Evolutionary conservation across 352 stramenopile species (phyloP).

Genomic region (Globisporangium alternatum): DNA sequence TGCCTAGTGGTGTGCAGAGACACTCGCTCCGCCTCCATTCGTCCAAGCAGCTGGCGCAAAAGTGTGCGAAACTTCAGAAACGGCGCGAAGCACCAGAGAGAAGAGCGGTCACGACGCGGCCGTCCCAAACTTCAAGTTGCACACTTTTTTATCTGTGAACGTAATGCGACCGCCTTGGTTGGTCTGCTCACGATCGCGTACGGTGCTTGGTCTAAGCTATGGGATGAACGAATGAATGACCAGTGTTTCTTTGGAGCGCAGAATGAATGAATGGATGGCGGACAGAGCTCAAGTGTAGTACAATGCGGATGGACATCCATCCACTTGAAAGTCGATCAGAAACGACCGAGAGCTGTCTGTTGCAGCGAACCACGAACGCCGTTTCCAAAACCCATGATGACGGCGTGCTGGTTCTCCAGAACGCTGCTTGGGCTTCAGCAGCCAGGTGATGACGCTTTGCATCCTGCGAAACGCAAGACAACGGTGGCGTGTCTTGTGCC

Average conservation of each 20-base stretch:
- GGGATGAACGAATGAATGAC: too few species aligned
- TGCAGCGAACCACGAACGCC: not conserved
- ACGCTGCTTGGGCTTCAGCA: not conserved
- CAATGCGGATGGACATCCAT: too few species aligned
- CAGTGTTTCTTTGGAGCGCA: too few species aligned
- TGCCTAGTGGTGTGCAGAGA: not conserved
- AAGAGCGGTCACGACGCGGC: not conserved
- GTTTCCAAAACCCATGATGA: not conserved
- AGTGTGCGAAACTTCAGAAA: constrained; percentile 12
- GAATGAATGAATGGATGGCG: not conserved
- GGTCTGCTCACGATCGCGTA: too few species aligned
- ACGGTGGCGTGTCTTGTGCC: not conserved
- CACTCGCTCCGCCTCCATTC: not conserved
- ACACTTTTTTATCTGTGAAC: not conserved
- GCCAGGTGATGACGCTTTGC: not conserved
- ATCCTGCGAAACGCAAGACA: constrained; percentile 4
- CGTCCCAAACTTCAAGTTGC: constrained; percentile 4
- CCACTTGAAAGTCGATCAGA: too few species aligned
- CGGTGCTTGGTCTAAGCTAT: too few species aligned
- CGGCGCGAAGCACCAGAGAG: not conserved
- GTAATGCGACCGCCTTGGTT: not conserved
- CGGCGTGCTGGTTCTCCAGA: not conserved
- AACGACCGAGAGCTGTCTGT: too few species aligned
- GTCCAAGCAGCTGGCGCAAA: not conserved
- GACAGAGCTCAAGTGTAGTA: not conserved